These are phyloP conservation scores for Arthromyces matolae DNA, from an alignment of 768 basidiomycete species.

Conservation along the genomic window DNA sequence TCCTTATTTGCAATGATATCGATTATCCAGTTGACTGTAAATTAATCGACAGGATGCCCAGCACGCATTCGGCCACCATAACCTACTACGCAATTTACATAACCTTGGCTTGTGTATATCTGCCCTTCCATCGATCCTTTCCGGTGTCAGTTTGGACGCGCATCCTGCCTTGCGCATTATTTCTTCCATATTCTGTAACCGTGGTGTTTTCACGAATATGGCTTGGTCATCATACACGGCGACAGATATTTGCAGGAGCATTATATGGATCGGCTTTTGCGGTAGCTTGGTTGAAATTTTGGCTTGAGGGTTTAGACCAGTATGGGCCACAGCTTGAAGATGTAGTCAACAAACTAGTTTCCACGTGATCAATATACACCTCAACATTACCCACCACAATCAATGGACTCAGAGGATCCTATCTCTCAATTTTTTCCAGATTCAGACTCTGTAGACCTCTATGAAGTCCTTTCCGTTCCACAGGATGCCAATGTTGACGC, in stretches of 20 bases:
- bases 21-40: not conserved
- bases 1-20: not conserved
- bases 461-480: constrained; percentile 62
- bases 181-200: constrained; percentile 50
- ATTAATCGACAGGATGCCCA: constrained; percentile 62
- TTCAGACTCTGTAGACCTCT: constrained; percentile 70
- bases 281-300: constrained; percentile 52
- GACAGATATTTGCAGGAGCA: constrained; percentile 61
- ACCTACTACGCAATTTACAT: constrained; percentile 62
- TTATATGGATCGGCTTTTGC: constrained; percentile 54
- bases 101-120: constrained; percentile 49
- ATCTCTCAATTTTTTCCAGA: constrained; percentile 75
- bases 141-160: constrained; percentile 37
- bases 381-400: constrained; percentile 13
- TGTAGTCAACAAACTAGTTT: constrained; percentile 1
- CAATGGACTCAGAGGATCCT: constrained; percentile 73
- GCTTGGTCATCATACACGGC: constrained; percentile 75
- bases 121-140: constrained; percentile 58
- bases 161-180: constrained; percentile 40
- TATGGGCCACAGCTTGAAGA: constrained; percentile 15
- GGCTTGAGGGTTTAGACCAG: constrained; percentile 32
- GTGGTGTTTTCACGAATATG: constrained; percentile 65
- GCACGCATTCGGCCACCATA: constrained; percentile 73
- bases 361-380: constrained; percentile 7
- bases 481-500: constrained; percentile 55